phyloP scores from a whole-genome alignment of 176 grass and related monocot species.

The Luzula sylvatica region DNA sequence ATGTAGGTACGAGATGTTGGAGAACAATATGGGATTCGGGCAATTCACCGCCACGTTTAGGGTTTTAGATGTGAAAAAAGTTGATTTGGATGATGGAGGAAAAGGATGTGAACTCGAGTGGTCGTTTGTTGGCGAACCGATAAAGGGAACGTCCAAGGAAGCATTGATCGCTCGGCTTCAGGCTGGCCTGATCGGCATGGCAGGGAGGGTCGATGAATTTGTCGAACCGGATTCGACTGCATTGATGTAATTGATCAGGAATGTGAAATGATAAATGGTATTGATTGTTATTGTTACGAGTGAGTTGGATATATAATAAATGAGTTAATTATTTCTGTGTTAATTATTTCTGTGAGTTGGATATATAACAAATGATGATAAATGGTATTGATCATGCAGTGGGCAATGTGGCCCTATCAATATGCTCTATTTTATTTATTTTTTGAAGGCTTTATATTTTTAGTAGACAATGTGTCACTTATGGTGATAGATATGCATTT shows the following conservation, averaged over 20 bases:
- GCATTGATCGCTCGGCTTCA: constrained; percentile 24
- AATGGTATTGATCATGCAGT: no score
- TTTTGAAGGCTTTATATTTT: no score
- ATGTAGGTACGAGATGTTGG: constrained; percentile 55
- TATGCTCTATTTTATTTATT: no score
- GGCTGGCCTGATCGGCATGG: constrained; percentile 28
- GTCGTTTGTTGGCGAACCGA: constrained; percentile 44
- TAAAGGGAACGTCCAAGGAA: constrained; percentile 33
- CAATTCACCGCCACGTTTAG: constrained; percentile 44
- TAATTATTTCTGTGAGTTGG: neutral
- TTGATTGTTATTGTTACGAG: no score
- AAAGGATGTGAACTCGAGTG: constrained; percentile 40
- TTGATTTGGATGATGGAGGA: neutral
- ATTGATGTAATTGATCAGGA: neutral
- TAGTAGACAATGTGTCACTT: no score
- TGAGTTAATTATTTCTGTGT: neutral
- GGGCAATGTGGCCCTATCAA: no score
- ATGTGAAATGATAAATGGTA: neutral
- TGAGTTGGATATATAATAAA: neutral
- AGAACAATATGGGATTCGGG: constrained; percentile 84
- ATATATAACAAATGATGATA: no score
- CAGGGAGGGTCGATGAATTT: constrained; percentile 28
- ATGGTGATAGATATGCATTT: no score
- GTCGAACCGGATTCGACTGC: neutral
- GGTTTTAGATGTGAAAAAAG: constrained; percentile 16